Evolutionary conservation across 2,329 filamentous ascomycete genomes (phyloP), one percentile per base, ranked within the genome.

Genomic region (Paradendryphiella salina): DNA sequence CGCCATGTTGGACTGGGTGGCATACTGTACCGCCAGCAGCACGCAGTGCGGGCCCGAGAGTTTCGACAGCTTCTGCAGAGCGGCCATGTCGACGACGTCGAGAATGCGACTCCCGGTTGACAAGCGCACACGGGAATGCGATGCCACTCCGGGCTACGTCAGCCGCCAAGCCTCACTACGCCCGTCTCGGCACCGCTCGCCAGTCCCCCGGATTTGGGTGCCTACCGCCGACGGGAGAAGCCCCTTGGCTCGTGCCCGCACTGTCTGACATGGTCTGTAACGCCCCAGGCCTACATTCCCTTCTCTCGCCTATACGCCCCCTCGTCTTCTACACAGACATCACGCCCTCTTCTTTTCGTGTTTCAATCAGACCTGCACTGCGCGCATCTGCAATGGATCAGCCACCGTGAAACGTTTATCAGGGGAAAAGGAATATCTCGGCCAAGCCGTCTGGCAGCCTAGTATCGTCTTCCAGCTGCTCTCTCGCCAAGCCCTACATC

Each of bases 11-110:
- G 83, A 80, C 63, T 83, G 82, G 54, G 82, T 81, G 46, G 89
- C 84, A 61, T 86, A 81, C 64, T 90, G 83, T 17, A 85, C 85
- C 36, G 89, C 87, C 41, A 93, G 81, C 50, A 94, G 81, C 50
- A 90, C 76, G 59, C 86, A 82, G 70, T 90, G 88, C 49, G 86
- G 80, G 41, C 84, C 78, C 9, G 86, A 85, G 48, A 89, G 77
- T 46, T 72, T 54, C 42, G 61, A 51, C 13, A 71, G 43, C 48
- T 64, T 64, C 46, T 65, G 57, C 31, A 69, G 58, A 32, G 63
- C 52, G 15, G 61, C 57, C 68, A 71, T 71, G 7, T 37, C 26
- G 36, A 45, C 26, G 36, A 45, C 17, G 21, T 14, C 31, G 28
- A 31, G 29, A 5, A 7, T n/a, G 5, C 11, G 26, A 28, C 14